Conservation (phyloP, 2,329 filamentous ascomycete species). For the Myotisia sp. region DNA sequence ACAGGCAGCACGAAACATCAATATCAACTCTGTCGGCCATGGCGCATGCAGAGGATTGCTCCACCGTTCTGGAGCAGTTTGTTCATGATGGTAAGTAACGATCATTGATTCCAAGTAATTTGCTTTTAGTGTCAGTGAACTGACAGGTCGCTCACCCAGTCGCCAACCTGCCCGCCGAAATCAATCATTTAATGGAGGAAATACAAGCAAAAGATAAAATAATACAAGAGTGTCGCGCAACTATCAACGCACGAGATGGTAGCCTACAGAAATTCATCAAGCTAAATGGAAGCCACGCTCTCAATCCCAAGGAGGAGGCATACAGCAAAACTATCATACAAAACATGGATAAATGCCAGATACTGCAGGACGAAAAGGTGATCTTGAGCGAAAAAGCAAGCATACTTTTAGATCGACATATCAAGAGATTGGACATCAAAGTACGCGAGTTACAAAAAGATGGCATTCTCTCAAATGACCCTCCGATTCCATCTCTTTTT, state of each 20-base stretch:
- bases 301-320: slow-evolving; percentile 49
- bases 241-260: slow-evolving; percentile 44
- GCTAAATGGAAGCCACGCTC: slow-evolving; percentile 44
- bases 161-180: slow-evolving; percentile 48
- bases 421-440: slow-evolving; percentile 49
- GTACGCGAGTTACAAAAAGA: slow-evolving; percentile 45
- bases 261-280: slow-evolving; percentile 54
- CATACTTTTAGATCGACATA: slow-evolving; percentile 46
- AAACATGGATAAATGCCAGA: slow-evolving; percentile 43
- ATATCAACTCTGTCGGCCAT: slow-evolving; percentile 20
- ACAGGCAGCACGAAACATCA: too few species aligned
- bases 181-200: slow-evolving; percentile 52
- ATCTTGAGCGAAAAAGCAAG: slow-evolving; percentile 46
- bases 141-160: slow-evolving; percentile 17
- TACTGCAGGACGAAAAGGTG: slow-evolving; percentile 49
- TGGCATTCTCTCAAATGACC: slow-evolving; percentile 45
- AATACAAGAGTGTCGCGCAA: slow-evolving; percentile 43
- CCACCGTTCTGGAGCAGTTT: slow-evolving; percentile 50
- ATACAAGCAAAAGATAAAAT: slow-evolving; percentile 50
- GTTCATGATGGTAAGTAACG: slow-evolving; percentile 43
- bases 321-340: slow-evolving; percentile 44
- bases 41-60: slow-evolving; percentile 44
- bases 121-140: background rate
- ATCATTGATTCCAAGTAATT: background rate
- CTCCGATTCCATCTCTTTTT: slow-evolving; percentile 45